A percentile compares a stretch with the other conserved stretches of the same genome.
phyloP scores from a whole-genome alignment of 257 asterid species.

The Craterostigma plantagineum region DNA sequence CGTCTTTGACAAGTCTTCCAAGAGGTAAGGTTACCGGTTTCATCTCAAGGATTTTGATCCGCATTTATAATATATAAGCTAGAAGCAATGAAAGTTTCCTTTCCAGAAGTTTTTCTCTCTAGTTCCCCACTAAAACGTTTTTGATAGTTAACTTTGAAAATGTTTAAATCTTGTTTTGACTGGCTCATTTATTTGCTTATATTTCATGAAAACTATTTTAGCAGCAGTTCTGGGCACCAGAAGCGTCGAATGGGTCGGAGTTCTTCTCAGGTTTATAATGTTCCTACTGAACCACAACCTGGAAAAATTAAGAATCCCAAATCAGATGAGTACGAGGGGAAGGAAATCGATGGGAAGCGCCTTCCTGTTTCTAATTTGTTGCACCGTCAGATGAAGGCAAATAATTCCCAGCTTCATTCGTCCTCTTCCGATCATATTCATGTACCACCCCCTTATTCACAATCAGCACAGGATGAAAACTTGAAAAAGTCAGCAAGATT shows the following conservation, averaged over 20 bases:
- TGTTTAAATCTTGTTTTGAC: too few relatives aligned
- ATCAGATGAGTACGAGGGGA: constrained; percentile 25
- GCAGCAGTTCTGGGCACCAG: constrained; percentile 19
- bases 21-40: constrained; percentile 26
- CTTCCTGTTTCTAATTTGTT: constrained; percentile 16
- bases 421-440: constrained; percentile 91
- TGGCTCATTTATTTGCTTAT: too few relatives aligned
- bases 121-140: too few relatives aligned
- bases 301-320: constrained; percentile 31
- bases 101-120: too few relatives aligned
- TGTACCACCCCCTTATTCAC: constrained; percentile 76
- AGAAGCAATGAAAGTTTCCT: too few relatives aligned
- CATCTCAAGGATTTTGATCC: too few relatives aligned
- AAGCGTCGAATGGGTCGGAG: constrained; percentile 28
- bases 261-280: constrained; percentile 20
- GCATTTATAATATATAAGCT: too few relatives aligned
- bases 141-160: too few relatives aligned
- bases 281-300: constrained; percentile 11
- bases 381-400: constrained; percentile 29
- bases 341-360: constrained; percentile 37
- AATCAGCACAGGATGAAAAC: constrained; percentile 28
- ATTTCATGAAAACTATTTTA: too few relatives aligned
- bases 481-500: constrained; percentile 29
- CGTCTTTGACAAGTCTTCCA: constrained; percentile 16
- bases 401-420: constrained; percentile 47